Evolutionary conservation across 306 rosid genomes (phyloP).

Genomic region (Pueraria montana): DNA sequence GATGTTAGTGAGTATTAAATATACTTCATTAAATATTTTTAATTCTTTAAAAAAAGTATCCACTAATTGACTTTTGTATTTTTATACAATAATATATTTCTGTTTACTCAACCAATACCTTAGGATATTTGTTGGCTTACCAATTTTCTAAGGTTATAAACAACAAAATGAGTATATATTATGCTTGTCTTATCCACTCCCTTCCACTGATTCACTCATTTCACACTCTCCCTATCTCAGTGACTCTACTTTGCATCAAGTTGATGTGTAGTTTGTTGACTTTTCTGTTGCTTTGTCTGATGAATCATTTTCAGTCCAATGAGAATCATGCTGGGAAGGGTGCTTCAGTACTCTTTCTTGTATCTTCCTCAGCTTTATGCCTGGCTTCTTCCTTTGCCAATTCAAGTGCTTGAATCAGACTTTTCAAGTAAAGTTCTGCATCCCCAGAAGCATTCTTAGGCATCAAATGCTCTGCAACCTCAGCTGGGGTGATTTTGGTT

Average conservation of each 20-base stretch:
- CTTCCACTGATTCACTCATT: conserved; percentile 4
- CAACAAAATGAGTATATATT: conserved; percentile 5
- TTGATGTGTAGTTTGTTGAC: conserved; percentile 8
- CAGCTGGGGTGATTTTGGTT: conserved; percentile 73
- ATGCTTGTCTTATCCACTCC: conserved; percentile 9
- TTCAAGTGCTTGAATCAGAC: conserved; percentile 68
- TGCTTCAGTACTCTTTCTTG: conserved; percentile 33
- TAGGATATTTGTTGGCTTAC: background rate
- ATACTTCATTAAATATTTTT: background rate
- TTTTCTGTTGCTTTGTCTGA: conserved; percentile 20
- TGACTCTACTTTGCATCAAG: conserved; percentile 33
- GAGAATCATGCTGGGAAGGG: too few relatives aligned
- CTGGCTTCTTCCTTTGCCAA: conserved; percentile 50
- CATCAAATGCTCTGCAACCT: conserved; percentile 91
- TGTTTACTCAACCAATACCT: background rate
- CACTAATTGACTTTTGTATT: background rate
- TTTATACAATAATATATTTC: background rate
- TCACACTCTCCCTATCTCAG: background rate
- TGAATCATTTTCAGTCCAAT: background rate
- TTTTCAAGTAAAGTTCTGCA: conserved; percentile 47
- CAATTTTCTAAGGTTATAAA: conserved; percentile 11
- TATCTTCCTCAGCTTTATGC: conserved; percentile 50
- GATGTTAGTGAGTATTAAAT: background rate
- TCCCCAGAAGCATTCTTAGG: conserved; percentile 60
- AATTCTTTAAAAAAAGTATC: background rate